A percentile compares a stretch with the other conserved stretches of the same genome.
Evolutionary conservation across 331 rosid genomes (phyloP).

Genomic region (Quercus phellos): DNA sequence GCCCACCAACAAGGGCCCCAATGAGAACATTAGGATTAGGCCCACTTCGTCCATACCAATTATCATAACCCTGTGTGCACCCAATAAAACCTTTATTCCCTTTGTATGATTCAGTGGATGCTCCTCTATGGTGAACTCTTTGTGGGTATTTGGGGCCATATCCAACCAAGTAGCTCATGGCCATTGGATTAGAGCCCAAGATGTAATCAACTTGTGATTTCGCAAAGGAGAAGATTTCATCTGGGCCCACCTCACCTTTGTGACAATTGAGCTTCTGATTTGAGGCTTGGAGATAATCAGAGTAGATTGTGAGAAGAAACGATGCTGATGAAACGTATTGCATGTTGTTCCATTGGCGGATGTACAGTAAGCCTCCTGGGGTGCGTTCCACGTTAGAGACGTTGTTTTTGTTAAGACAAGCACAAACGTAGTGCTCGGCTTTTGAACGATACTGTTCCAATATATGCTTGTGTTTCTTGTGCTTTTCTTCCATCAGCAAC

Average conservation of each 20-base stretch:
- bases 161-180: slow-evolving; percentile 62
- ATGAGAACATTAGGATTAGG: slow-evolving; percentile 54
- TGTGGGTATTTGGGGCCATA: slow-evolving; percentile 43
- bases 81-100: slow-evolving; percentile 56
- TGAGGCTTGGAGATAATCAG: slow-evolving; percentile 45
- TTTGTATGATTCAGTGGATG: slow-evolving; percentile 56
- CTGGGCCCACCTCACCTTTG: slow-evolving; percentile 27
- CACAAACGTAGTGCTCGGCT: slow-evolving; percentile 57
- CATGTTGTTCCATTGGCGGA: slow-evolving; percentile 83
- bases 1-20: slow-evolving; percentile 89
- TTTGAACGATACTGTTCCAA: slow-evolving; percentile 52
- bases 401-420: slow-evolving; percentile 52
- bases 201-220: slow-evolving; percentile 78
- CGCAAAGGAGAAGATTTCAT: slow-evolving; percentile 43
- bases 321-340: slow-evolving; percentile 67
- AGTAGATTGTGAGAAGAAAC: slow-evolving; percentile 54
- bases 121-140: slow-evolving; percentile 79
- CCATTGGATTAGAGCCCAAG: slow-evolving; percentile 69
- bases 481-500: slow-evolving; percentile 55
- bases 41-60: slow-evolving; percentile 45
- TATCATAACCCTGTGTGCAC: slow-evolving; percentile 71
- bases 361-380: slow-evolving; percentile 68
- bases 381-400: slow-evolving; percentile 53
- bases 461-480: slow-evolving; percentile 32
- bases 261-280: slow-evolving; percentile 43